Conservation (phyloP, 1,139 yeast species). For the Martiniozyma asiatica region DNA sequence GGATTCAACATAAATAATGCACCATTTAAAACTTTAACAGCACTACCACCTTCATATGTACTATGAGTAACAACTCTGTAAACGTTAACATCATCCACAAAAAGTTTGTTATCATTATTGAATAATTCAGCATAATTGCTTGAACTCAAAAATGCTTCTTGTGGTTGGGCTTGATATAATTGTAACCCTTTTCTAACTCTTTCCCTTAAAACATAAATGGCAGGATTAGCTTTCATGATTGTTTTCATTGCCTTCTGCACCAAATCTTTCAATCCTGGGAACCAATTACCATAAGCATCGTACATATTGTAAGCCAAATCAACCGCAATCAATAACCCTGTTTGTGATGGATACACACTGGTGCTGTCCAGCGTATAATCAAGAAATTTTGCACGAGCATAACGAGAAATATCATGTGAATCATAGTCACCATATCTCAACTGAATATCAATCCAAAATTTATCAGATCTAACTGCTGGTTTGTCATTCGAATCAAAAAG, state of each 20-base stretch:
- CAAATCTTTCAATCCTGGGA: slow-evolving; percentile 84
- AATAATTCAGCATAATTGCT: slow-evolving; percentile 84
- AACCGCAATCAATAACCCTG: slow-evolving; percentile 82
- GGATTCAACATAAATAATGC: slow-evolving; percentile 87
- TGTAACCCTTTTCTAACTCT: slow-evolving; percentile 90
- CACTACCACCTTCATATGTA: slow-evolving; percentile 85
- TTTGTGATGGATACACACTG: slow-evolving; percentile 83
- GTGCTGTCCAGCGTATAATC: slow-evolving; percentile 87
- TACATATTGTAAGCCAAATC: slow-evolving; percentile 94
- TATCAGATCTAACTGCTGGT: slow-evolving; percentile 44
- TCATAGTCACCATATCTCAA: slow-evolving; percentile 95
- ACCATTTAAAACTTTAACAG: slow-evolving; percentile 91
- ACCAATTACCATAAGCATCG: slow-evolving; percentile 96
- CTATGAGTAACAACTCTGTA: slow-evolving; percentile 89
- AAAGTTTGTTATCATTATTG: slow-evolving; percentile 69
- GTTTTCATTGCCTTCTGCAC: slow-evolving; percentile 88
- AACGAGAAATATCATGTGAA: slow-evolving; percentile 90
- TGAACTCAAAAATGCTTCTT: slow-evolving; percentile 82
- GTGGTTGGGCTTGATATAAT: slow-evolving; percentile 86
- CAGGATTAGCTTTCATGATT: slow-evolving; percentile 92
- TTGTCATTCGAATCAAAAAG: slow-evolving; percentile 51
- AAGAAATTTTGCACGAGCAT: slow-evolving; percentile 82
- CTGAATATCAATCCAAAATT: slow-evolving; percentile 94
- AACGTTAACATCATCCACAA: slow-evolving; percentile 87
- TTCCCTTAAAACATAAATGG: slow-evolving; percentile 81